Evolutionary conservation across 306 rosid genomes (phyloP).

Genomic region (Crotalaria pallida): DNA sequence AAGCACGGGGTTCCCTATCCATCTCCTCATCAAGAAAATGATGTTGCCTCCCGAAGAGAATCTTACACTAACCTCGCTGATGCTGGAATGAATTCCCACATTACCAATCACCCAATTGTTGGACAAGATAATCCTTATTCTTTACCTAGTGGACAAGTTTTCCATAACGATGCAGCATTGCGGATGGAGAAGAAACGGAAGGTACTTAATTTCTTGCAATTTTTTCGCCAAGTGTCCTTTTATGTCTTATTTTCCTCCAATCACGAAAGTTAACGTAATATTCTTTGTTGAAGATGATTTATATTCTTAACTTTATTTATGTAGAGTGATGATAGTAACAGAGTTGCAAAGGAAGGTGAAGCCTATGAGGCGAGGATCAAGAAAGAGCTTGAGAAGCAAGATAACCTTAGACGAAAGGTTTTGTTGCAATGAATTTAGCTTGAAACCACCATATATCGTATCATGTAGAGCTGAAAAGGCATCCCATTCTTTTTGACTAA

Average conservation of each 20-base stretch:
- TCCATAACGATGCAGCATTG: slow-evolving; percentile 39
- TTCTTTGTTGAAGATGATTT: slow-evolving; percentile 14
- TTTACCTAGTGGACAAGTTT: slow-evolving; percentile 48
- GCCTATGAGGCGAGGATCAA: slow-evolving; percentile 73
- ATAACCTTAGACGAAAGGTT: slow-evolving; percentile 86
- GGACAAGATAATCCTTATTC: slow-evolving; percentile 55
- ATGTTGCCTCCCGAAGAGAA: slow-evolving; percentile 44
- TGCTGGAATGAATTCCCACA: slow-evolving; percentile 45
- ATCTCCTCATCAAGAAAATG: slow-evolving; percentile 58
- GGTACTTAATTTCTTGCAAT: slow-evolving; percentile 36
- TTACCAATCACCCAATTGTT: slow-evolving; percentile 46
- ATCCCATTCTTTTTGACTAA: slow-evolving; percentile 7
- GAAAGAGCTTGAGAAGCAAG: slow-evolving; percentile 95
- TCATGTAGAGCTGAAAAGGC: not conserved
- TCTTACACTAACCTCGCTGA: slow-evolving; percentile 40
- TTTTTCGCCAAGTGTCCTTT: slow-evolving; percentile 10
- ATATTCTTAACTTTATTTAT: slow-evolving; percentile 15
- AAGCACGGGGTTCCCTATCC: slow-evolving; percentile 51
- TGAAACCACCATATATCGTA: not conserved
- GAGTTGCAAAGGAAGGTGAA: slow-evolving; percentile 72
- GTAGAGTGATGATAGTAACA: slow-evolving; percentile 76
- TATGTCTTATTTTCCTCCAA: slow-evolving; percentile 7
- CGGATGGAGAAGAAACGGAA: slow-evolving; percentile 78
- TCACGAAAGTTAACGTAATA: not conserved
- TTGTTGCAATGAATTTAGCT: slow-evolving; percentile 3